These are phyloP conservation scores for Stereum hirsutum DNA, from an alignment of 1,284 basidiomycete species.

Conservation along the genomic window DNA sequence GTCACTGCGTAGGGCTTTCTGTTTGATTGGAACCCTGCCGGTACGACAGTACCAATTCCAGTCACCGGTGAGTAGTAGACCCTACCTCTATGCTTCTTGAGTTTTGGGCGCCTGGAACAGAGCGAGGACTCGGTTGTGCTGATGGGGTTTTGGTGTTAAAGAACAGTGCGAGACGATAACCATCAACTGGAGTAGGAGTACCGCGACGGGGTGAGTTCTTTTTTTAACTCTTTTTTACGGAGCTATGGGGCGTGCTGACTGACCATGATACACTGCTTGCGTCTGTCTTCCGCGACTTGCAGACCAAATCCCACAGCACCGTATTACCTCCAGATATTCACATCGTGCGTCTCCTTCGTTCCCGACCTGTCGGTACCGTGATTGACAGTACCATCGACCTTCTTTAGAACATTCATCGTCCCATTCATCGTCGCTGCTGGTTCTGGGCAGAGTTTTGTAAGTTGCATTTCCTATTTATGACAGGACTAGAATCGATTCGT, in stretches of 20 bases:
- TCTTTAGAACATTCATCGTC: constrained; percentile 33
- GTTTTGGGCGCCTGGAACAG: no score
- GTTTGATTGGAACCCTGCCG: constrained; percentile 35
- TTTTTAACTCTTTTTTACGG: not conserved
- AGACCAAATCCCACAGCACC: constrained; percentile 48
- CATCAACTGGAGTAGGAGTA: constrained; percentile 36
- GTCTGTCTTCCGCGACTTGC: not conserved
- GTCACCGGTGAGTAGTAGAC: constrained; percentile 29
- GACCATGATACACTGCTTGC: constrained; percentile 2
- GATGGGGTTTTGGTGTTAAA: constrained; percentile 12
- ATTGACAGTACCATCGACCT: not conserved
- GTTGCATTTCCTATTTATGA: constrained; percentile 15
- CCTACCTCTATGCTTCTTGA: not conserved
- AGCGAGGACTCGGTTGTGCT: no score
- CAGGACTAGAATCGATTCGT: no score
- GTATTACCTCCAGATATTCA: constrained; percentile 52
- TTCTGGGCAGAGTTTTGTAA: constrained; percentile 33
- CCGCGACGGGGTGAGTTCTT: constrained; percentile 33
- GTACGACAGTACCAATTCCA: constrained; percentile 35
- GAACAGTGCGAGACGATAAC: constrained; percentile 49
- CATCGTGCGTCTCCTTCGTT: constrained; percentile 42
- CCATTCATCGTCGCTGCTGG: constrained; percentile 46
- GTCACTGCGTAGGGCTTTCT: constrained; percentile 41
- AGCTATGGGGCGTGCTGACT: no score
- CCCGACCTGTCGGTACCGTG: not conserved